Evolutionary conservation across 371 early-diverging fungal genomes (phyloP), one percentile per base, ranked within the genome.

Genomic region (Lichtheimia corymbifera): DNA sequence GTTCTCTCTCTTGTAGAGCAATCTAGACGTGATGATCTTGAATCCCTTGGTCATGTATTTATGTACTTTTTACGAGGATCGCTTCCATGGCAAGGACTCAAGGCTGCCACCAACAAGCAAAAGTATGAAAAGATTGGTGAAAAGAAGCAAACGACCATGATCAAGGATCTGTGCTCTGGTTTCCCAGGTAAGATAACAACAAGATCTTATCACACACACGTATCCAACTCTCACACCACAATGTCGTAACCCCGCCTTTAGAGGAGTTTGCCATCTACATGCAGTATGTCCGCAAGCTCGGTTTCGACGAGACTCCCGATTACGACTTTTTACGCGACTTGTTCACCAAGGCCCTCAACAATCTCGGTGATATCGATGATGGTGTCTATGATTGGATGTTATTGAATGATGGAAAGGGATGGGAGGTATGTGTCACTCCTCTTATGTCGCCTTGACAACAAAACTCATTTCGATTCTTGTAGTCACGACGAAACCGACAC

Each of bases 71-170:
- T 91, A 49, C 88, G 93, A 50, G 95, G 95, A 18, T 79, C 83
- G 9, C 81, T 97, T 28, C 97, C 97, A 2, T 97, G 97, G 97
- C 95, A 95, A 71, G 92, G 91, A 1, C 76, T 96, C 35, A 93
- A 92, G 73, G 97, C 93, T 1, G 91, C 89, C 35, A 92, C 90
- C 55, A 95, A 94, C 80, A 85, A 89, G 72, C 94, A 94, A 77
- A 95, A 96, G 73, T 96, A 93, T 77, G 91, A 93, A 64, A 91
- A 88, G 66, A 96, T 97, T 68, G 89, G 90, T 42, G 91, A 95
- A 62, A 91, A 88, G 80, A 97, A 97, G 76, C 88, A 91, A 67
- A 80, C 79, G 14, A 88, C 88, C 2, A 70, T 73, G 27, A 81
- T 92, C 67, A 84, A 84, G 66, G 94, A 92, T 50, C 81, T 93